Base-by-base conservation (phyloP, 768 basidiomycete species). In the Auriculariales sp. region DNA sequence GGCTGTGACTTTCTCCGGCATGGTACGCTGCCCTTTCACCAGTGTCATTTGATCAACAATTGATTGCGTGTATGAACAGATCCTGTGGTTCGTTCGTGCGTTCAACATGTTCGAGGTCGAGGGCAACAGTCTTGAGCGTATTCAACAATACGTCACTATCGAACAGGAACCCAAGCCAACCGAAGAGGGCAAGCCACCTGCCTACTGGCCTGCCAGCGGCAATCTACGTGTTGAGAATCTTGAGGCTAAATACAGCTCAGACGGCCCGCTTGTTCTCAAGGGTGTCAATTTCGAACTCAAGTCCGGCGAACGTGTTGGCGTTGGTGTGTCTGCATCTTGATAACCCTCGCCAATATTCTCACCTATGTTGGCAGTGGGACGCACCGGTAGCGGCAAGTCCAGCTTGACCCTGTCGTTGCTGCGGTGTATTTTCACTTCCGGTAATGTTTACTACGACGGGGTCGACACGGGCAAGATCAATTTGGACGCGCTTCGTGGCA, bases 121-220 rank as follows among this genome's bases (percentile, higher is more conserved):
- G 25, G 72, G 73, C 67, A 46, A 46, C 47, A 71, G 73, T 51
- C 50, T 73, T 44, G 70, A 77, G 57, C 69, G 78, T 35, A 68
- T 80, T 36, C 64, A 72, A 42, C 72, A 72, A 42, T 80, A 78
- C 56, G 59, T 79, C 31, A 60, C 66, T n/a, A 74, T 77, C 34
- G 76, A 77, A 46, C 74, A 75, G 51, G 79, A 81, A 57, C 68
- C 69, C 0, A 63, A 65, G 48, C 53, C 69, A 0, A 65, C 65
- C 0, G 53, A 61, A 25, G 53, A 62, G 4, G 71, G 71, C 2
- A 58, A 68, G n/a, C 79, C 79, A 3, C 77, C 79, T 3, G 78
- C 79, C 0, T 73, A 77, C 50, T 81, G 79, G 79, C 79, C 79
- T 3, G 66, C 78, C 1, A 73, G 72, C 27, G 79, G 79, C 1